These are phyloP conservation scores for Jamesozyma rosinii DNA, from an alignment of 805 yeast genomes.

Conservation along the genomic window DNA sequence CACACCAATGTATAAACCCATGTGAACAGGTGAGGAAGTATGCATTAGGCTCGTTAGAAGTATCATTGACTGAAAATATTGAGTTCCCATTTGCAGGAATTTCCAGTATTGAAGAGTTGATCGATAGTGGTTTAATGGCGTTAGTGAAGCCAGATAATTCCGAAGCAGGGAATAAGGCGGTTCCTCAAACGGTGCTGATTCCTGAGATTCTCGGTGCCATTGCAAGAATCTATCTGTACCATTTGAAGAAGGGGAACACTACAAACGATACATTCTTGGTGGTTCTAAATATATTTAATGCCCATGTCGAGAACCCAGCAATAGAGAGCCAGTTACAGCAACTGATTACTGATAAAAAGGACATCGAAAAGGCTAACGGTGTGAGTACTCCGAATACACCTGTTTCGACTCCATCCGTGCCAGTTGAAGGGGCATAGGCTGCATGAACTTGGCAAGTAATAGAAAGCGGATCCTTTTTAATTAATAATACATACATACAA, in stretches of 20 bases:
- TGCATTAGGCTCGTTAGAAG: constrained; percentile 55
- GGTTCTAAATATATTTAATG: constrained; percentile 33
- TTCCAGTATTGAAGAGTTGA: constrained; percentile 44
- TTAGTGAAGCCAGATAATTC: constrained; percentile 16
- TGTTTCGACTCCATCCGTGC: neutral
- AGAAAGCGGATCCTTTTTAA: neutral
- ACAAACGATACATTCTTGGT: constrained; percentile 34
- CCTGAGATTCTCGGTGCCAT: constrained; percentile 56
- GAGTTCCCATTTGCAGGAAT: constrained; percentile 31
- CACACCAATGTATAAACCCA: constrained; percentile 85
- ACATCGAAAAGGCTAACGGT: constrained; percentile 15
- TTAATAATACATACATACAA: neutral
- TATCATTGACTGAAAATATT: constrained; percentile 29
- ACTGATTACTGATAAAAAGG: constrained; percentile 32
- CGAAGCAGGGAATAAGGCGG: neutral
- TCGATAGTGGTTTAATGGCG: constrained; percentile 71
- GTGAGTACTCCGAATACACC: neutral
- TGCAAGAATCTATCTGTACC: constrained; percentile 54
- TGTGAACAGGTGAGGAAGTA: constrained; percentile 63
- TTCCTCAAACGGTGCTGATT: constrained; percentile 39
- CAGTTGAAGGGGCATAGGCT: neutral
- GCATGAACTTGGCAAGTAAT: neutral
- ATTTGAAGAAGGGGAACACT: constrained; percentile 31
- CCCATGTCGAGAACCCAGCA: constrained; percentile 32
- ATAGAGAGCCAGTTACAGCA: constrained; percentile 34